Evolutionary conservation across 2,329 filamentous ascomycete species (phyloP).

Genomic region (Pseudodiploospora longispora): DNA sequence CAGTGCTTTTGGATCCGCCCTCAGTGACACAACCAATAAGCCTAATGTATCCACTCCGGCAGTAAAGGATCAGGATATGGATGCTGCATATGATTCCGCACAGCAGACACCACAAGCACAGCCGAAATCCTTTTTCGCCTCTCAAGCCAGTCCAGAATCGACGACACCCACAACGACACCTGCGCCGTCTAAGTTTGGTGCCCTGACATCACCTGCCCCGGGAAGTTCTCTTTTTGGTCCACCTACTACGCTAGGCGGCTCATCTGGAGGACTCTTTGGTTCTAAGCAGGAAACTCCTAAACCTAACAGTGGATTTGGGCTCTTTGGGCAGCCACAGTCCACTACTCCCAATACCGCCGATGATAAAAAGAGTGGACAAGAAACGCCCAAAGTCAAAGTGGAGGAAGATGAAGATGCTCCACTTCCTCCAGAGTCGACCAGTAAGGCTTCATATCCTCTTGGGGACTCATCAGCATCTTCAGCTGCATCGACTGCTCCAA

Average conservation of each 20-base stretch:
- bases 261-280: conserved; percentile 21
- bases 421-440: conserved; percentile 48
- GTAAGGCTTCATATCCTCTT: conserved; percentile 41
- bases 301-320: conserved; percentile 11
- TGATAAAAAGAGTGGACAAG: conserved; percentile 11
- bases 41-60: conserved; percentile 24
- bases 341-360: conserved; percentile 9
- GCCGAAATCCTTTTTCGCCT: conserved; percentile 23
- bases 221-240: conserved; percentile 26
- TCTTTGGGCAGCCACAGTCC: conserved; percentile 18
- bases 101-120: conserved; percentile 30
- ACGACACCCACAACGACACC: conserved; percentile 46
- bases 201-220: conserved; percentile 26
- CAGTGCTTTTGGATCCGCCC: conserved; percentile 50
- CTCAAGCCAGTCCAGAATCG: conserved; percentile 22
- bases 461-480: conserved; percentile 47
- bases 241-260: conserved; percentile 19
- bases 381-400: conserved; percentile 29
- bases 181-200: conserved; percentile 38
- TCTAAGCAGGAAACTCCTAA: conserved; percentile 15
- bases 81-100: conserved; percentile 22
- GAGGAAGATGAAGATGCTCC: conserved; percentile 33
- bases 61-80: conserved; percentile 48
- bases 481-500: conserved; percentile 28
- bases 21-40: conserved; percentile 40